Percentiles rank a stretch among this genome's conserved stretches.
Evolutionary conservation across 768 basidiomycete species (phyloP).

Genomic region (Sarcomyxa edulis): DNA sequence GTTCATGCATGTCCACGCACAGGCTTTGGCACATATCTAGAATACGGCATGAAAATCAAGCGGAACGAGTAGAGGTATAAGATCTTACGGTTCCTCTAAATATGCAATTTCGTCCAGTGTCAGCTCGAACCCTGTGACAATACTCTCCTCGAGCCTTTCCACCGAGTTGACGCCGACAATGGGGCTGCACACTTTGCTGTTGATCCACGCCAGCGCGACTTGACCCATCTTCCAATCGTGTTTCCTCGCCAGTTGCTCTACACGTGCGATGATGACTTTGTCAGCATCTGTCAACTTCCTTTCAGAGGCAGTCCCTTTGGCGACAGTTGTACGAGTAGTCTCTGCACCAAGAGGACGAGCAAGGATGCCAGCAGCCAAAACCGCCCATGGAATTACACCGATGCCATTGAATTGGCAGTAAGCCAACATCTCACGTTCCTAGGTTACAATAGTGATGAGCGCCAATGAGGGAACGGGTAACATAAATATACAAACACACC

Average conservation of each 20-base stretch:
- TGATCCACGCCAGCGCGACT: conserved; percentile 38
- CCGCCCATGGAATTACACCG: conserved; percentile 47
- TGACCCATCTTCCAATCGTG: conserved; percentile 38
- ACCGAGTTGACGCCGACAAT: conserved; percentile 20
- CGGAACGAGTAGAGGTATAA: too few species aligned
- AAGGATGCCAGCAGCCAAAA: conserved; percentile 33
- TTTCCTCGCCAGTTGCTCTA: conserved; percentile 36
- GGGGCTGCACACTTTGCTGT: conserved; percentile 27
- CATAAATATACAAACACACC: conserved; percentile 8
- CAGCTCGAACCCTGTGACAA: conserved; percentile 21
- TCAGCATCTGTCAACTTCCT: conserved; percentile 17
- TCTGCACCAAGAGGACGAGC: conserved; percentile 27
- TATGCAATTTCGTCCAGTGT: conserved; percentile 36
- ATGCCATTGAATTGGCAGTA: conserved; percentile 46
- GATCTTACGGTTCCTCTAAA: conserved; percentile 35
- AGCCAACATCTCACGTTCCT: conserved; percentile 41
- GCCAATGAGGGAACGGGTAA: neutral
- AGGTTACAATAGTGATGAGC: neutral
- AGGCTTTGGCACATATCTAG: too few species aligned
- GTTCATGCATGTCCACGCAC: too few species aligned
- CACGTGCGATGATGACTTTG: conserved; percentile 27
- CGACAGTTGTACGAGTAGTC: conserved; percentile 11
- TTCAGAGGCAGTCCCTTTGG: conserved; percentile 16
- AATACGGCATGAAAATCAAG: too few species aligned
- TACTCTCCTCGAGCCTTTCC: conserved; percentile 13